These are phyloP conservation scores for Pseudodiploospora longispora DNA, from an alignment of 2,329 filamentous ascomycete species.

Conservation along the genomic window DNA sequence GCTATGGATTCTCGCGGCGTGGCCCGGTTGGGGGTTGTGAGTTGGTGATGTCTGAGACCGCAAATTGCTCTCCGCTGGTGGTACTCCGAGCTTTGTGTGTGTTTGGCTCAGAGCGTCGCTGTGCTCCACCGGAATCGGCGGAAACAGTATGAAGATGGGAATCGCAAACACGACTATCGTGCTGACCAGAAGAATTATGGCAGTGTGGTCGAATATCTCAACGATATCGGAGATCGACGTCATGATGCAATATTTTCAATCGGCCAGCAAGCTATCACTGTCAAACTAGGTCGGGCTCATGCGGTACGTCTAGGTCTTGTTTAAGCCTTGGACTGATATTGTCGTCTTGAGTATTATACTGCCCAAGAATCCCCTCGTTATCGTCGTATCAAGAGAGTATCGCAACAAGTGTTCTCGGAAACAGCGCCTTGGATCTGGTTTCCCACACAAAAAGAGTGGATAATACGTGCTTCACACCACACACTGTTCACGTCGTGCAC, in stretches of 20 bases:
- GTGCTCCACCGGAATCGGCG: slow-evolving; percentile 43
- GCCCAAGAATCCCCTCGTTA: too few relatives aligned
- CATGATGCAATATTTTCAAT: slow-evolving; percentile 7
- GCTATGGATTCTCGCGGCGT: slow-evolving; percentile 40
- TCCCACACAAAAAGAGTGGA: too few relatives aligned
- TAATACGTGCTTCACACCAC: too few relatives aligned
- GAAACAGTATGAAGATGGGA: slow-evolving; percentile 46
- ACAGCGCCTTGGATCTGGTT: too few relatives aligned
- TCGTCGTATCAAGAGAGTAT: too few relatives aligned
- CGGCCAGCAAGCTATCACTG: too few relatives aligned
- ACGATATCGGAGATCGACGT: slow-evolving; percentile 14
- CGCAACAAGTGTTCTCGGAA: too few relatives aligned
- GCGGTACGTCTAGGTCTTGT: too few relatives aligned
- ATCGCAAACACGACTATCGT: slow-evolving; percentile 44
- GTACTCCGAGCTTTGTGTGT: slow-evolving; percentile 40
- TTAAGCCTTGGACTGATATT: too few relatives aligned
- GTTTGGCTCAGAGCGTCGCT: slow-evolving; percentile 49
- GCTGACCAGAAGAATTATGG: slow-evolving; percentile 31
- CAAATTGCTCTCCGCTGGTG: slow-evolving; percentile 29
- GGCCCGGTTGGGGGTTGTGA: slow-evolving; percentile 14
- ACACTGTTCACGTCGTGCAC: too few relatives aligned
- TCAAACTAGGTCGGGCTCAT: too few relatives aligned
- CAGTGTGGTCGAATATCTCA: slow-evolving; percentile 19
- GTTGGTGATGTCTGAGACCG: slow-evolving; percentile 15
- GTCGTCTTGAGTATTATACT: too few relatives aligned